phyloP scores from a whole-genome alignment of 2,329 filamentous ascomycete species.

The Beauveria asiatica region DNA sequence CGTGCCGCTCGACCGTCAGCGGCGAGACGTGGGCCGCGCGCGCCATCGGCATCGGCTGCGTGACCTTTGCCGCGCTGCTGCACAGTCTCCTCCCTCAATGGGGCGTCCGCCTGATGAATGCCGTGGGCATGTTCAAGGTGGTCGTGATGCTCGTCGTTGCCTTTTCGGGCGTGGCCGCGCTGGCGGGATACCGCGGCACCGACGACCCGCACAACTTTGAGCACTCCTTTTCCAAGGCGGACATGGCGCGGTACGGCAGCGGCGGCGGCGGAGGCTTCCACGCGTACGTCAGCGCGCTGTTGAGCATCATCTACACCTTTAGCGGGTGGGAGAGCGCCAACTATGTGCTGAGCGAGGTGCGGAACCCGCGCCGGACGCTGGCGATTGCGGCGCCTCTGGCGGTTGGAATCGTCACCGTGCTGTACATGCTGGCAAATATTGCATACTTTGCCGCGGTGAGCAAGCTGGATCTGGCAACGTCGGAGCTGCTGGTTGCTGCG shows the following conservation, averaged over 20 bases:
- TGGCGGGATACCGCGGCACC: constrained; percentile 40
- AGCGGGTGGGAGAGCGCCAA: constrained; percentile 58
- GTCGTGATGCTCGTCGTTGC: constrained; percentile 52
- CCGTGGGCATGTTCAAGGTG: constrained; percentile 53
- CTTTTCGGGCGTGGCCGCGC: constrained; percentile 49
- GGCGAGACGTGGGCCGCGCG: constrained; percentile 48
- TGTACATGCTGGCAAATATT: constrained; percentile 57
- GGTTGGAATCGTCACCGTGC: constrained; percentile 47
- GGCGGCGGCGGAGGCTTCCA: constrained; percentile 41
- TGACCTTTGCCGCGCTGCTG: constrained; percentile 45
- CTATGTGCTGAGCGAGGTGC: constrained; percentile 51
- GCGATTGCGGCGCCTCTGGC: constrained; percentile 49
- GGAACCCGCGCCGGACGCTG: constrained; percentile 45
- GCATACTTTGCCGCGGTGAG: constrained; percentile 57
- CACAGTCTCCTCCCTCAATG: constrained; percentile 47
- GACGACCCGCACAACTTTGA: constrained; percentile 49
- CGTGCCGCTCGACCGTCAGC: constrained; percentile 35
- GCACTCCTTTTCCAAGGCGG: constrained; percentile 41
- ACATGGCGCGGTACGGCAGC: constrained; percentile 33
- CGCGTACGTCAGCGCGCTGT: constrained; percentile 47
- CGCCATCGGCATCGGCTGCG: constrained; percentile 44
- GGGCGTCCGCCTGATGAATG: constrained; percentile 51
- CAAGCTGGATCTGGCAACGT: constrained; percentile 47
- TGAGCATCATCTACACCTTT: constrained; percentile 53
- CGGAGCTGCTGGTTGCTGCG: constrained; percentile 51